phyloP scores from a whole-genome alignment of 1,284 basidiomycete genomes.

The Tilletia walkeri region DNA sequence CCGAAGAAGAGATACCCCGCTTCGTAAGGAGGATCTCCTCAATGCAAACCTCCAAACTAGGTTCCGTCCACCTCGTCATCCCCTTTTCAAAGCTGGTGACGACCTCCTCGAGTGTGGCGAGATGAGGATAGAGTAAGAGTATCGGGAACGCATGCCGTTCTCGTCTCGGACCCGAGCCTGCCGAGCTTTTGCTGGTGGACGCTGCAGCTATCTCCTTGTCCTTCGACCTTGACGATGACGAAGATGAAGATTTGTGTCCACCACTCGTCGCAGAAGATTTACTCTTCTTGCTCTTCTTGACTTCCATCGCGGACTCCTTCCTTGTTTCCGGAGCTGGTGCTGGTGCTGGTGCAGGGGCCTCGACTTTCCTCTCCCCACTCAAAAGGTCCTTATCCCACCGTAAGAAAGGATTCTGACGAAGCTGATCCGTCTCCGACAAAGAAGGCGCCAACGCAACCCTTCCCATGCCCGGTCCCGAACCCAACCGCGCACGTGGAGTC shows the following conservation, averaged over 20 bases:
- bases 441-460: neutral
- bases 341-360: constrained; percentile 14
- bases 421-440: constrained; percentile 36
- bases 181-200: neutral
- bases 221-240: constrained; percentile 9
- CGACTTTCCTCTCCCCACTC: constrained; percentile 18
- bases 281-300: constrained; percentile 14
- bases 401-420: constrained; percentile 45
- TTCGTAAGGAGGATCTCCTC: constrained; percentile 41
- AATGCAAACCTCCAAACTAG: constrained; percentile 33
- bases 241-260: neutral
- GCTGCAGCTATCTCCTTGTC: neutral
- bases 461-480: neutral
- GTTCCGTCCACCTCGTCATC: constrained; percentile 1
- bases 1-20: constrained; percentile 23
- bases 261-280: neutral
- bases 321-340: neutral
- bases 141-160: constrained; percentile 48
- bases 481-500: neutral
- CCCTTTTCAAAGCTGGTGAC: constrained; percentile 12
- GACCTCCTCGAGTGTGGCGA: constrained; percentile 12
- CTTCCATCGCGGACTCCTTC: neutral
- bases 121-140: constrained; percentile 40
- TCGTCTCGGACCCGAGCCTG: constrained; percentile 16
- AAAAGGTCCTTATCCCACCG: constrained; percentile 38